Conservation (phyloP, 176 grass and related monocot species). For the Eragrostis curvula region DNA sequence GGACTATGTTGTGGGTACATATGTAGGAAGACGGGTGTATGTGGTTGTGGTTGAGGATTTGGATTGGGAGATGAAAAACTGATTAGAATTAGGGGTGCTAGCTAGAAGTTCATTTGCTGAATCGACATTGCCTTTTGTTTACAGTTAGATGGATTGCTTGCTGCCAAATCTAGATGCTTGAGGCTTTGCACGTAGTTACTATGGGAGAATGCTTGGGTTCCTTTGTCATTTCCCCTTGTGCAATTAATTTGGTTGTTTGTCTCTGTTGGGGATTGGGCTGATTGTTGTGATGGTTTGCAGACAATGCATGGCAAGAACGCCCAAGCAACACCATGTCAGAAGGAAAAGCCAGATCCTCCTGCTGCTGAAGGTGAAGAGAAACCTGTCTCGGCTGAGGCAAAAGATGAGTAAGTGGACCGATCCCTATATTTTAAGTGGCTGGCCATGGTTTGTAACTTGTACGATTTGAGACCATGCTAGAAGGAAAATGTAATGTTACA, state of each 20-base stretch:
- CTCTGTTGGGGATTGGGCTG: background rate
- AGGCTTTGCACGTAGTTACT: background rate
- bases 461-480: background rate
- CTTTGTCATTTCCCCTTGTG: background rate
- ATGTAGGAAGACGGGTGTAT: background rate
- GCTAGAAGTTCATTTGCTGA: no score
- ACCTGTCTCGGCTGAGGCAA: background rate
- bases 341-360: constrained; percentile 26
- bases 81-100: background rate
- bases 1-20: background rate
- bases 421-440: background rate
- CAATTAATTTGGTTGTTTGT: background rate
- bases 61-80: background rate
- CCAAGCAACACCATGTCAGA: constrained; percentile 13
- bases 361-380: constrained; percentile 11
- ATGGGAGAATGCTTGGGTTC: background rate
- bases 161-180: background rate
- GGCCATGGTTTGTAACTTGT: background rate
- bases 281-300: constrained; percentile 32
- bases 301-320: constrained; percentile 51
- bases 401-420: constrained; percentile 38
- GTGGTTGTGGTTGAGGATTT: background rate
- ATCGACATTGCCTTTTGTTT: background rate
- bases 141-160: background rate
- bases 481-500: constrained; percentile 11